Conservation (phyloP, 148 eudicot genomes). For the Amaranthus hypochondriacus region DNA sequence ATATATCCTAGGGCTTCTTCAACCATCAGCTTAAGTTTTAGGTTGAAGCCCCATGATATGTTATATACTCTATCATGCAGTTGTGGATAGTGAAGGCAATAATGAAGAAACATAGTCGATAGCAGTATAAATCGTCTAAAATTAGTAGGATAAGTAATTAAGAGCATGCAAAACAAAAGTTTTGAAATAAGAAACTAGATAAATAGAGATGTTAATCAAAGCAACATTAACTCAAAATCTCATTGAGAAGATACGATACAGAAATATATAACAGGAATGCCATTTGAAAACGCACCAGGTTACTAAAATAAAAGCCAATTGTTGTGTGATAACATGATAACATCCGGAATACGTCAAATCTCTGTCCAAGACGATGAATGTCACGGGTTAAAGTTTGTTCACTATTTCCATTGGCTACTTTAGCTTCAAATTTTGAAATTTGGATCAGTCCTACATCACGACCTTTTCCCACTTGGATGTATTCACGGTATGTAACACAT, state of each 20-base stretch:
- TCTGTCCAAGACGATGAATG: constrained; percentile 82
- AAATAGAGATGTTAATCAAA: neutral
- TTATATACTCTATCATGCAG: neutral
- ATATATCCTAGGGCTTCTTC: too few species aligned
- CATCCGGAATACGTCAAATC: constrained; percentile 95
- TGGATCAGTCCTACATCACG: constrained; percentile 96
- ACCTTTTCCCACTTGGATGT: constrained; percentile 99
- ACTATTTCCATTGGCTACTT: constrained; percentile 94
- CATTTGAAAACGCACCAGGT: constrained; percentile 49
- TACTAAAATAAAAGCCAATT: constrained; percentile 84
- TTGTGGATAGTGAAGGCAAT: too few species aligned
- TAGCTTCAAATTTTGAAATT: constrained; percentile 95
- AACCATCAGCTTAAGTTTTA: too few species aligned
- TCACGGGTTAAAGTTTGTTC: constrained; percentile 95
- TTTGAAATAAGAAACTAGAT: neutral
- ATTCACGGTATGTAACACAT: constrained; percentile 75
- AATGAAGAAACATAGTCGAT: neutral
- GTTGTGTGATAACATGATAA: constrained; percentile 93
- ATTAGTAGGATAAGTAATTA: neutral
- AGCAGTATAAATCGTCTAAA: neutral
- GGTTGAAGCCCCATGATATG: neutral
- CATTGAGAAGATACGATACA: neutral
- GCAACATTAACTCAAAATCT: neutral
- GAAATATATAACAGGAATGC: neutral
- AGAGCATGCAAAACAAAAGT: neutral